phyloP scores from a whole-genome alignment of 257 asterid genomes.

The Solanum ahanhuiri region DNA sequence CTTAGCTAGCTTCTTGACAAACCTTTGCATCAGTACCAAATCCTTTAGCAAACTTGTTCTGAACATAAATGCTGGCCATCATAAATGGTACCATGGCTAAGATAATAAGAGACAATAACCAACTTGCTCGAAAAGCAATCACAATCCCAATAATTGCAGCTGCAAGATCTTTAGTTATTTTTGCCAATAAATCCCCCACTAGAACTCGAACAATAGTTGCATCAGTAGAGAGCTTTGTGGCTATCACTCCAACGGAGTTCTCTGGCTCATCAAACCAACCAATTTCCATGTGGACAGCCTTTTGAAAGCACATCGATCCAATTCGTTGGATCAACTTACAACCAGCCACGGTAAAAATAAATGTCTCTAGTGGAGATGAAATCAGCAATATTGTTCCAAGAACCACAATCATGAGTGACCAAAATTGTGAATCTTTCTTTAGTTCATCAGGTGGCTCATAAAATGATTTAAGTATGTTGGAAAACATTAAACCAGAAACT shows the following conservation, averaged over 20 bases:
- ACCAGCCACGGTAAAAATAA: slow-evolving; percentile 53
- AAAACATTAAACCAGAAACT: slow-evolving; percentile 33
- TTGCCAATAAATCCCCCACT: slow-evolving; percentile 51
- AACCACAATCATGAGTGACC: slow-evolving; percentile 45
- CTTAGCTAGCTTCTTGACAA: background rate
- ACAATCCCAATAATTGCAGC: slow-evolving; percentile 36
- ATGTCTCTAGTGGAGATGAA: slow-evolving; percentile 39
- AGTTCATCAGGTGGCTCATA: slow-evolving; percentile 34
- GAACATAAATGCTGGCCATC: slow-evolving; percentile 36
- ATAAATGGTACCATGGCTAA: slow-evolving; percentile 48
- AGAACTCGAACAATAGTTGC: slow-evolving; percentile 53
- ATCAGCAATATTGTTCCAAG: slow-evolving; percentile 31
- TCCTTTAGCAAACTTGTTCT: slow-evolving; percentile 42
- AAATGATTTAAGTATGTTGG: slow-evolving; percentile 40
- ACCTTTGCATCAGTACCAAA: slow-evolving; percentile 62
- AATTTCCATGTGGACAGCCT: slow-evolving; percentile 52
- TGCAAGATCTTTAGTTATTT: slow-evolving; percentile 42
- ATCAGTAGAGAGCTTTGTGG: slow-evolving; percentile 59
- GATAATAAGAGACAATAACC: slow-evolving; percentile 60
- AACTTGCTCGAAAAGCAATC: slow-evolving; percentile 62
- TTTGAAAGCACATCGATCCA: slow-evolving; percentile 48
- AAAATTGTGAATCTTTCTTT: slow-evolving; percentile 38
- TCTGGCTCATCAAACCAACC: slow-evolving; percentile 55
- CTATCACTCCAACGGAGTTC: slow-evolving; percentile 52
- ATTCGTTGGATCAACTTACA: slow-evolving; percentile 43